Evolutionary conservation across 129 eudicot genomes (phyloP).

Genomic region (Pittosporum tobira): DNA sequence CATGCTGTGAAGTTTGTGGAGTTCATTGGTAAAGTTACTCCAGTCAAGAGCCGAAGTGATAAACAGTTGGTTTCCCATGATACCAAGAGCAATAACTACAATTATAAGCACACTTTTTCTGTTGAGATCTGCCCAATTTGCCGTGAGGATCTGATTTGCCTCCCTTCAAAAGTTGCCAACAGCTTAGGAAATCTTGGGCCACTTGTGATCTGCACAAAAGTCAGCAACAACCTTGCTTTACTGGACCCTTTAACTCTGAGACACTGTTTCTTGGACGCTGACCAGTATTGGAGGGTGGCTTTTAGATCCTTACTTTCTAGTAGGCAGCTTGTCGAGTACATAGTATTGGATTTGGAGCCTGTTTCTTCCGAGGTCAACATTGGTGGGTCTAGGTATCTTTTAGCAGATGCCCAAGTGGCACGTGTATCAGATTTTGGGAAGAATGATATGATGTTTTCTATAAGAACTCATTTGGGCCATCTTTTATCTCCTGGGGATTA

Average conservation of each 20-base stretch:
- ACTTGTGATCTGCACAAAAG: slow-evolving; percentile 10
- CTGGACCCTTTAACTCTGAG: slow-evolving; percentile 11
- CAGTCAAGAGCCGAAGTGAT: slow-evolving; percentile 9
- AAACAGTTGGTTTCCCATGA: slow-evolving; percentile 12
- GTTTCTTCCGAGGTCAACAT: slow-evolving; percentile 4
- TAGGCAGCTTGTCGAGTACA: slow-evolving; percentile 9
- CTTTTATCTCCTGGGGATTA: slow-evolving; percentile 13
- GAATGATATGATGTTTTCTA: slow-evolving; percentile 5
- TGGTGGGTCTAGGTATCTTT: slow-evolving; percentile 9
- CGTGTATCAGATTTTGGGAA: slow-evolving; percentile 10
- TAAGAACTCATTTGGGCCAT: slow-evolving; percentile 8
- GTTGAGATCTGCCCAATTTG: slow-evolving; percentile 10
- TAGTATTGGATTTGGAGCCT: slow-evolving; percentile 7
- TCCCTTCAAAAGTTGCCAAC: slow-evolving; percentile 8
- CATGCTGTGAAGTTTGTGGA: slow-evolving; percentile 3
- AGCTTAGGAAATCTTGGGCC: slow-evolving; percentile 11
- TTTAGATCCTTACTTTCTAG: slow-evolving; percentile 10
- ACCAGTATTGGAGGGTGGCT: slow-evolving; percentile 9
- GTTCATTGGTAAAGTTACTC: slow-evolving; percentile 10
- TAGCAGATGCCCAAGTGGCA: slow-evolving; percentile 12
- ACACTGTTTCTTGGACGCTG: slow-evolving; percentile 10
- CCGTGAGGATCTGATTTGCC: slow-evolving; percentile 11
- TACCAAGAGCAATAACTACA: slow-evolving; percentile 8
- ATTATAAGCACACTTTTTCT: slow-evolving; percentile 8
- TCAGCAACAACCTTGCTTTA: slow-evolving; percentile 4